Evolutionary conservation across 2,329 filamentous ascomycete species (phyloP).

Genomic region (Graphium sp.): DNA sequence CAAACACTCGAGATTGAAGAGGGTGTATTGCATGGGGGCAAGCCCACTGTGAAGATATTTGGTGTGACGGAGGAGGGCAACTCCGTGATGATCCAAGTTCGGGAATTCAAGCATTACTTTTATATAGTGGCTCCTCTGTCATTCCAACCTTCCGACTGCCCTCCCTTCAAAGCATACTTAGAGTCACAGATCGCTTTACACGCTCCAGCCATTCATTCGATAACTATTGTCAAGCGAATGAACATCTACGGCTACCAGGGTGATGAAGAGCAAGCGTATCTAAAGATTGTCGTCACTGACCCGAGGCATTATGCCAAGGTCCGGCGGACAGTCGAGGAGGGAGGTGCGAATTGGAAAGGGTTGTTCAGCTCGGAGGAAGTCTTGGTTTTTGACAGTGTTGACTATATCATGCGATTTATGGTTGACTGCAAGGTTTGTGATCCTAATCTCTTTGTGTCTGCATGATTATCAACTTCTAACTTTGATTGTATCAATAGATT

Average conservation of each 20-base stretch:
- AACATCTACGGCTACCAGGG: conserved; percentile 92
- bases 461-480: conserved; percentile 6
- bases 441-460: conserved; percentile 3
- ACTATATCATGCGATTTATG: conserved; percentile 94
- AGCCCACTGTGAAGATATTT: conserved; percentile 73
- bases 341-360: conserved; percentile 73
- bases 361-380: conserved; percentile 65
- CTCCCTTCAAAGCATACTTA: conserved; percentile 62
- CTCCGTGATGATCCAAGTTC: conserved; percentile 89
- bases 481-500: conserved; percentile 30
- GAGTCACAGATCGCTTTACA: conserved; percentile 63
- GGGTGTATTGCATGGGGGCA: conserved; percentile 62
- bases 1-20: conserved; percentile 95
- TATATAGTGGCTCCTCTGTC: conserved; percentile 77
- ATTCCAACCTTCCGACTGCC: conserved; percentile 66
- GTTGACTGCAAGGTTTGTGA: conserved; percentile 70
- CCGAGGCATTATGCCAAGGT: conserved; percentile 70
- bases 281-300: conserved; percentile 86
- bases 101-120: conserved; percentile 89
- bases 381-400: conserved; percentile 87
- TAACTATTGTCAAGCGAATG: conserved; percentile 69
- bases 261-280: conserved; percentile 77
- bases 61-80: conserved; percentile 74
- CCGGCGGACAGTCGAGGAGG: conserved; percentile 56
- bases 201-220: conserved; percentile 59